Base-by-base conservation (phyloP, 169 alveolate species). In the Cryptosporidium tyzzeri region DNA sequence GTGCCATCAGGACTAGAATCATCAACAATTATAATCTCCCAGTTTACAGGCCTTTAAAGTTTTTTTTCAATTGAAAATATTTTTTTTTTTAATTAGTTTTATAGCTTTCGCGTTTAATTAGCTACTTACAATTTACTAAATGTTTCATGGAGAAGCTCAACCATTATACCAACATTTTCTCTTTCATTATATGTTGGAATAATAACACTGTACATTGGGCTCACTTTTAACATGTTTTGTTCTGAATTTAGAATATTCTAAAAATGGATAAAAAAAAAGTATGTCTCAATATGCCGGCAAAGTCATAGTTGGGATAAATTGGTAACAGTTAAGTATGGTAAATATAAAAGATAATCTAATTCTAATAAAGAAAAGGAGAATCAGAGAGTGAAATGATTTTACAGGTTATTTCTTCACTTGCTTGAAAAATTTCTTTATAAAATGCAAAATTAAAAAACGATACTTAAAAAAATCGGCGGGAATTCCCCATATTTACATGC, bases 1-100 rank as follows among this genome's bases (percentile, higher is more conserved):
- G 99, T 98, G 26, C 95, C 96, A 92, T 98, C 99, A 37, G 98
- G 98, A 59, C 98, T 95, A 91, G 96, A 96, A 75, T 98, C 99
- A 87, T 98, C 99, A 4, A 98, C 98, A 39, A 98, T 86, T 31
- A 98, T 94, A 23, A 97, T 93, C 92, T 98, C 99, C 93, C 96
- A 95, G 53, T 94, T 94, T 18, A 97, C 84, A 6, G 92, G 84
- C 69, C 96, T 93, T 69, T 39, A 53, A 48, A 14, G 12, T 0
- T 44, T 44, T 44, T 48, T 48, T 48, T 16, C 7, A 12, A 14
- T 48, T 3, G 1, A 16, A 48, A 45, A 39, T 39, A 39, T 39
- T 39, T 39, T 39, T 39, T 39, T 59, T 59, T n/a, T 2, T 48
- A 10, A 18, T 37, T 1, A 41, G 12, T 18, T 16, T 26, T 2